These are phyloP conservation scores for Sugiyamaella chiloensis DNA, from an alignment of 805 yeast genomes.

Conservation along the genomic window DNA sequence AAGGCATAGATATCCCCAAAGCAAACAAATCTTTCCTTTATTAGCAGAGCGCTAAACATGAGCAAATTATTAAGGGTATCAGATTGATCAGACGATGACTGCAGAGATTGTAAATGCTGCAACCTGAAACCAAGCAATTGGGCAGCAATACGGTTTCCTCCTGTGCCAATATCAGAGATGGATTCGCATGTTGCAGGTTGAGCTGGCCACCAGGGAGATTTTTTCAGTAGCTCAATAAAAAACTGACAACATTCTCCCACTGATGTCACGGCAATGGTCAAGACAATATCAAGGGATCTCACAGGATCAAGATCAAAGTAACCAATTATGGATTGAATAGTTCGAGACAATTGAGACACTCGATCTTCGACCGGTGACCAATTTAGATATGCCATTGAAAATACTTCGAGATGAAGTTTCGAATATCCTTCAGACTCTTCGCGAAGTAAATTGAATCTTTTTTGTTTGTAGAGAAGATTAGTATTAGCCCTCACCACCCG, in stretches of 20 bases:
- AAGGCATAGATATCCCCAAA: conserved; percentile 59
- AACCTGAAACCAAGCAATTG: conserved; percentile 51
- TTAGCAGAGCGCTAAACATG: conserved; percentile 50
- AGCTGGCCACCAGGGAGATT: conserved; percentile 68
- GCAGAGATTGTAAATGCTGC: conserved; percentile 18
- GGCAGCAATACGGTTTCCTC: conserved; percentile 57
- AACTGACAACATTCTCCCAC: conserved; percentile 45
- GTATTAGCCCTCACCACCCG: conserved; percentile 41
- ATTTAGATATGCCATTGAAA: conserved; percentile 41
- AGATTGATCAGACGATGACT: neutral
- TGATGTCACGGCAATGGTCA: conserved; percentile 50
- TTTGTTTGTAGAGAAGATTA: conserved; percentile 45
- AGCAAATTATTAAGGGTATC: conserved; percentile 9
- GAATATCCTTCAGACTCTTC: conserved; percentile 82
- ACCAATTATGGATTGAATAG: conserved; percentile 60
- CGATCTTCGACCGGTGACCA: conserved; percentile 4
- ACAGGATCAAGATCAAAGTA: conserved; percentile 73
- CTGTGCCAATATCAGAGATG: conserved; percentile 36
- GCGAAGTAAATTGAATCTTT: conserved; percentile 61
- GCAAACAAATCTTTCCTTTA: conserved; percentile 64
- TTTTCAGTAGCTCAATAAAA: conserved; percentile 47
- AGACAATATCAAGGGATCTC: conserved; percentile 59
- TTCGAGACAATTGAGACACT: conserved; percentile 38
- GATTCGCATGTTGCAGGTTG: conserved; percentile 32
- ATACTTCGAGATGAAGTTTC: conserved; percentile 52